Evolutionary conservation across 2,329 filamentous ascomycete genomes (phyloP).

Genomic region (Fusarium sp.): DNA sequence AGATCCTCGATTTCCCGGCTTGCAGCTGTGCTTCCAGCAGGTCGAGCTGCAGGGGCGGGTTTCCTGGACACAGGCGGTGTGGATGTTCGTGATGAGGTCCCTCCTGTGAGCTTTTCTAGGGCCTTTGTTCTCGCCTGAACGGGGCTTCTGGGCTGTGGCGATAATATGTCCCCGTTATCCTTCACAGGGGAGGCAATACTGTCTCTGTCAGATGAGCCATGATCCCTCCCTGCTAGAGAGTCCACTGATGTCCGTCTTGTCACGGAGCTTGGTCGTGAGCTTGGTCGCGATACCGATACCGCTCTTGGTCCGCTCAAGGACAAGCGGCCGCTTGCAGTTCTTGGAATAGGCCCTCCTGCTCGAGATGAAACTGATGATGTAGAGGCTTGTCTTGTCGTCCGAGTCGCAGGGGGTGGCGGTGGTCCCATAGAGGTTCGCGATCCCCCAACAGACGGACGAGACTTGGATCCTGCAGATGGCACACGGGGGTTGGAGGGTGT

Average conservation of each 20-base stretch:
- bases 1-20: slow-evolving; percentile 85
- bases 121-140: slow-evolving; percentile 63
- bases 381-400: slow-evolving; percentile 59
- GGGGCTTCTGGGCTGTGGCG: slow-evolving; percentile 64
- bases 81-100: slow-evolving; percentile 45
- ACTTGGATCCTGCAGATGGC: slow-evolving; percentile 59
- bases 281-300: slow-evolving; percentile 51
- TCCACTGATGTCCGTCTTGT: slow-evolving; percentile 61
- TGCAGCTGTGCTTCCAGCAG: slow-evolving; percentile 62
- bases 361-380: slow-evolving; percentile 55
- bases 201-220: slow-evolving; percentile 51
- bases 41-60: slow-evolving; percentile 45
- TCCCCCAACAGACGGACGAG: slow-evolving; percentile 67
- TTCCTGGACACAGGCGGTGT: slow-evolving; percentile 50
- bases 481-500: slow-evolving; percentile 71
- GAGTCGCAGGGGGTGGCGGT: slow-evolving; percentile 63
- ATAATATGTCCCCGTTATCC: slow-evolving; percentile 63
- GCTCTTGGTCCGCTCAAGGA: slow-evolving; percentile 53
- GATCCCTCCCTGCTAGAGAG: slow-evolving; percentile 56
- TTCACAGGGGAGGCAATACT: slow-evolving; percentile 59
- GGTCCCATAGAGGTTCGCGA: slow-evolving; percentile 76
- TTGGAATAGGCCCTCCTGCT: slow-evolving; percentile 48
- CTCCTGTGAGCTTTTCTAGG: slow-evolving; percentile 64
- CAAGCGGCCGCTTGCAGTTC: slow-evolving; percentile 57
- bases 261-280: slow-evolving; percentile 53